These are phyloP conservation scores for Hypoxylon intermedium DNA, from an alignment of 495 filamentous ascomycete genomes.

Conservation along the genomic window DNA sequence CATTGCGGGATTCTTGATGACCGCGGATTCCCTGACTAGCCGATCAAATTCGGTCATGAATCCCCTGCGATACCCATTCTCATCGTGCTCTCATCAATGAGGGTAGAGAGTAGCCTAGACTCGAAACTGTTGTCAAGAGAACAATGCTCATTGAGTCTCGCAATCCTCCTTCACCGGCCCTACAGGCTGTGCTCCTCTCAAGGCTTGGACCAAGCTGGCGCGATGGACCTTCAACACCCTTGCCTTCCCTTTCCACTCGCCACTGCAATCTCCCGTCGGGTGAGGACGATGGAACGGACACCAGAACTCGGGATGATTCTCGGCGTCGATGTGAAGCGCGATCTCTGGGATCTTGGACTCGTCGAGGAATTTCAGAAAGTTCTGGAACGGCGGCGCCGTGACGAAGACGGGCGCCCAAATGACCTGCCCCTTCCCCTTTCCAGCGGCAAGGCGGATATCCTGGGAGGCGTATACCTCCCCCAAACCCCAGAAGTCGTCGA, in stretches of 20 bases:
- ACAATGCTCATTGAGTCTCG: background rate
- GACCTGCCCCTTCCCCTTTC: constrained; percentile 3
- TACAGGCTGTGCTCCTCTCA: constrained; percentile 15
- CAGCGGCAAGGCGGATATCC: constrained; percentile 4
- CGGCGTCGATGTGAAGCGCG: constrained; percentile 16
- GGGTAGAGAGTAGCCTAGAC: too few relatives aligned
- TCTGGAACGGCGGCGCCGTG: constrained; percentile 23
- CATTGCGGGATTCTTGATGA: too few relatives aligned
- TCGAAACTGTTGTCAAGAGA: too few relatives aligned
- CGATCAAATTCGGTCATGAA: too few relatives aligned
- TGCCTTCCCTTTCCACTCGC: constrained; percentile 10
- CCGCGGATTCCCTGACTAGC: too few relatives aligned
- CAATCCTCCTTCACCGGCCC: background rate
- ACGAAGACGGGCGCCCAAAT: constrained; percentile 11
- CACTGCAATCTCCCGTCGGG: constrained; percentile 10
- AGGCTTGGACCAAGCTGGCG: constrained; percentile 1
- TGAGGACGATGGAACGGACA: constrained; percentile 21
- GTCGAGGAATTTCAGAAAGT: constrained; percentile 25
- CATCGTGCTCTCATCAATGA: too few relatives aligned
- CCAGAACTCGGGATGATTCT: constrained; percentile 24
- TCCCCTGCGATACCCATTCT: too few relatives aligned
- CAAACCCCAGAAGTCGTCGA: constrained; percentile 27
- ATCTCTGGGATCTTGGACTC: constrained; percentile 19
- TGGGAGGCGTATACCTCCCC: constrained; percentile 19
- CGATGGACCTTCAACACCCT: constrained; percentile 10